Evolutionary conservation across 345 rosid species (phyloP), one percentile per base, ranked within the genome.

Genomic region (Gossypium mustelinum): DNA sequence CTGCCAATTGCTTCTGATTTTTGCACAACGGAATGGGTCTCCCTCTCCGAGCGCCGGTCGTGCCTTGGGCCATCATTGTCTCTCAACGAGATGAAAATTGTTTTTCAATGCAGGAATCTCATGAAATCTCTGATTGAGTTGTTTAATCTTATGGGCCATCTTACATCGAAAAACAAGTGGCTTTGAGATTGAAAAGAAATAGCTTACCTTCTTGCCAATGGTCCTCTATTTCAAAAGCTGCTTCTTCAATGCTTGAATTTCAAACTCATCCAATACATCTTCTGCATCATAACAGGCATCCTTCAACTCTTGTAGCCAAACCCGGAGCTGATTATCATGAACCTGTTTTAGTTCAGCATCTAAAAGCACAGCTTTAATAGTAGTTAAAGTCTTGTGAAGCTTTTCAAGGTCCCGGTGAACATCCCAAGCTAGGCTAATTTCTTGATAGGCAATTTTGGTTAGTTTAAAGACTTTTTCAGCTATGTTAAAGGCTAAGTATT

Each of bases 201-300:
- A 1, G 25, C 25, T 39, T 64, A 64, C 68, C 50, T 64, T 64
- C 1, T 4, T 64, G n/a, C 68, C 20, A 2, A 4, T 39, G 50
- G 24, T 2, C 8, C 48, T 64, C 25, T n/a, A 9, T n/a, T 64
- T n/a, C 7, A 51, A 3, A 13, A 52, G 39, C 27, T 51, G 14
- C 59, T 4, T 27, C 59, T 24, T 41, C 16, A 69, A 14, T 3
- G 16, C 45, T 58, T 59, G 9, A 1, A 41, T 7, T 10, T 57
- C 56, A 18, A 73, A 41, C 11, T 73, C 68, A 16, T 73, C 68
- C 6, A 73, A 20, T 2, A 73, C 67, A 45, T 73, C 75, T 18
- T 73, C 44, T 2, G 43, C 55, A 13, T 59, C 57, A 2, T 73
- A 73, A 43, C 62, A 59, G 9, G 55, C 67, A 17, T 57, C 57